Conservation (phyloP, 202 grass and related monocot species). For the Panicum virgatum region DNA sequence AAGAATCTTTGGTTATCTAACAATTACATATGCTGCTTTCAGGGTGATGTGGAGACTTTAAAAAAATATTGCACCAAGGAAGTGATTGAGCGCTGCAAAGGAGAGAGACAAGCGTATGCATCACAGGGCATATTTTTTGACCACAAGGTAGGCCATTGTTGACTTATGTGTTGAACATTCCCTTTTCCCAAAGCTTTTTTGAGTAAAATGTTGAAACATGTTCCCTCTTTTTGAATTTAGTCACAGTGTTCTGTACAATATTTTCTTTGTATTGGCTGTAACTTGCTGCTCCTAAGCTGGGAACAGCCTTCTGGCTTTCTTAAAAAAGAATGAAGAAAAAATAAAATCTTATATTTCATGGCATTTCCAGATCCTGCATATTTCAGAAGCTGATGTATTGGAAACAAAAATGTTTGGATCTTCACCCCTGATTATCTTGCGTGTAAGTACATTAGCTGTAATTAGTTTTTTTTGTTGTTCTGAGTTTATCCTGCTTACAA, state of each 20-base stretch:
- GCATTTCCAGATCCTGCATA: slow-evolving; percentile 52
- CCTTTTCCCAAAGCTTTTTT: not conserved
- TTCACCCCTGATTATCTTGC: slow-evolving; percentile 41
- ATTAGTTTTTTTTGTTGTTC: not conserved
- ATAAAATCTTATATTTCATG: slow-evolving; percentile 7
- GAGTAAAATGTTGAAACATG: not conserved
- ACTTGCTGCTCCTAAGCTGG: slow-evolving; percentile 33
- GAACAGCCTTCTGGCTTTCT: not conserved
- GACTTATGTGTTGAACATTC: not conserved
- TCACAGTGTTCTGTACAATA: slow-evolving; percentile 7
- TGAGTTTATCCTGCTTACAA: slow-evolving; percentile 13
- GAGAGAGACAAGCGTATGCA: slow-evolving; percentile 83
- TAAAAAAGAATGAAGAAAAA: not conserved
- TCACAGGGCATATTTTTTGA: slow-evolving; percentile 91
- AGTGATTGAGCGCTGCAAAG: slow-evolving; percentile 89
- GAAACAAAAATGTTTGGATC: slow-evolving; percentile 62
- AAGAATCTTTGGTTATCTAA: slow-evolving; percentile 19
- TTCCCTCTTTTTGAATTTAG: not conserved
- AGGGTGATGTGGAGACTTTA: slow-evolving; percentile 74
- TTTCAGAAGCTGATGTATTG: slow-evolving; percentile 54
- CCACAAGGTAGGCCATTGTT: slow-evolving; percentile 69
- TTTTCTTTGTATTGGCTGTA: not conserved
- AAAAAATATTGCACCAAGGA: slow-evolving; percentile 77
- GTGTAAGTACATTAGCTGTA: slow-evolving; percentile 25
- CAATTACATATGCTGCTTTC: slow-evolving; percentile 34